Evolutionary conservation across 208 protist species (phyloP), one percentile per base, ranked within the genome.

Genomic region (Leishmania guyanensis): DNA sequence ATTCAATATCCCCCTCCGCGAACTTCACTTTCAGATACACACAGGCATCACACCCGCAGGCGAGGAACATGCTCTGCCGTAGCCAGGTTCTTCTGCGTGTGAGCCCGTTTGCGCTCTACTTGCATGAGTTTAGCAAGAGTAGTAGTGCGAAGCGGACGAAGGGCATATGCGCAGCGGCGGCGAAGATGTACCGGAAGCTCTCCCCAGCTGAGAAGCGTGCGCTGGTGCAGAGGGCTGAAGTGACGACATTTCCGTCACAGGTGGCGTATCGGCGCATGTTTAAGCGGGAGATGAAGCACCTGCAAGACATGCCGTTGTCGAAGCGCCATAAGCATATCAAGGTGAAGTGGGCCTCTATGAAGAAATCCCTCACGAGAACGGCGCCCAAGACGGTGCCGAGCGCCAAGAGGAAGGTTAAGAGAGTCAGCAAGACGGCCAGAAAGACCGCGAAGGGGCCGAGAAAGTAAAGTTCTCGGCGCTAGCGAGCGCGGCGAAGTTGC

Each of bases 251-350:
- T 76, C 89, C 92, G 8, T 60, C 80, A 1, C 84, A 89, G 33
- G 77, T 88, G 50, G 86, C 92, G 17, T 94, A 92, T 84, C 89
- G 87, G 71, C 81, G 82, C 17, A 84, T 96, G 73, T 89, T 90
- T 66, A 86, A 88, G 89, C 70, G 72, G 2, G 83, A 93, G 78
- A 62, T 88, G 60, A 84, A 87, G 60, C 50, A 64, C 39, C 81
- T 85, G 50, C 66, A 75, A 43, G 73, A 50, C 64, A 79, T 89
- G 5, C 50, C 75, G 20, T 75, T 89, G 10, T n/a, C 5, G 53
- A 29, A 73, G 72, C 82, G 82, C 54, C 50, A 70, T 12, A 60
- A 60, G 29, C 14, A 36, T 36, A 50, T 82, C 5, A 56, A 33
- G 51, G 4, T 51, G 69, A 87, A 90, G 81, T 81, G 82, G 82